Base-by-base conservation (phyloP, 306 rosid genomes). In the Glycine latifolia region DNA sequence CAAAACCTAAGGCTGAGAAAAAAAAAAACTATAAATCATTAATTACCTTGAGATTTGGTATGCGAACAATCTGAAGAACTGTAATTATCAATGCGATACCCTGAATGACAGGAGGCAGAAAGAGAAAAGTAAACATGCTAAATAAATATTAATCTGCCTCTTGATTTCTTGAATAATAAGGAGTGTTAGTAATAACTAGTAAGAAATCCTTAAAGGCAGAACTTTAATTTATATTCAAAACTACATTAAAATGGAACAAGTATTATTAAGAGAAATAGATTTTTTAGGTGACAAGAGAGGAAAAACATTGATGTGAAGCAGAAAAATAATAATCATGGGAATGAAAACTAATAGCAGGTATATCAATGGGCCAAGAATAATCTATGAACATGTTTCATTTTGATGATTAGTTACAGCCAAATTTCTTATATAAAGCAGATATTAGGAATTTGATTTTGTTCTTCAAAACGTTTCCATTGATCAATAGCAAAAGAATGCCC, bases 11-110 rank as follows among this genome's bases (percentile, higher is more conserved):
- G 39, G 5, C n/a, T 58, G 65, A 31, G 69, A 15, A 15, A 67
- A 61, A n/a, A 47, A 53, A 58, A 0, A 44, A 7, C 12, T 7
- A 55, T 61, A 31, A 69, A 81, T 63, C 58, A 77, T 90, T 82
- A 93, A 75, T 90, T 82, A 96, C 99, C 99, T 96, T 96, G 85
- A 96, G 99, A 92, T 96, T 96, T 1, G 99, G 99, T 78, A 96
- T 86, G 39, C 91, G 96, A 35, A 96, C 98, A 86, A 96, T 91
- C 87, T 96, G 99, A 88, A 96, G 98, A 89, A 96, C 99, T 43
- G 99, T 93, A 79, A 93, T 87, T 87, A 96, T 96, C 89, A 96
- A 87, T 12, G 97, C 83, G 72, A 94, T 91, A 82, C 98, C 99
- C 99, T 95, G 90, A 76, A 69, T 31, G 62, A 67, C 52, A 85